Evolutionary conservation across 306 rosid species (phyloP).

Genomic region (Amphicarpaea edgeworthii): DNA sequence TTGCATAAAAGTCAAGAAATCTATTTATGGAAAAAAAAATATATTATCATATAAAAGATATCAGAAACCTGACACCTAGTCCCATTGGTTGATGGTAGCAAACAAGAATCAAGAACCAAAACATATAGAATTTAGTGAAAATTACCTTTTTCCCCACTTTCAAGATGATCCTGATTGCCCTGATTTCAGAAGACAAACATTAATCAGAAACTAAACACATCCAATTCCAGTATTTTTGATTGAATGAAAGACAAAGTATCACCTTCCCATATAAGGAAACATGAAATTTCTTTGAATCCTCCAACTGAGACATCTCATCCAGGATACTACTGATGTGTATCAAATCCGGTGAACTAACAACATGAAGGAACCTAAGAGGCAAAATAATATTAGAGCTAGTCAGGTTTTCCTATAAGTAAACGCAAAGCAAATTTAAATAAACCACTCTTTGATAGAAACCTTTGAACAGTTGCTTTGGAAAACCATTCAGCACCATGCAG

Average conservation of each 20-base stretch:
- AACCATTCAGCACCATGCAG: conserved; percentile 75
- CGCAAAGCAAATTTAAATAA: conserved; percentile 34
- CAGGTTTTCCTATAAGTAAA: conserved; percentile 17
- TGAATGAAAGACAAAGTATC: conserved; percentile 46
- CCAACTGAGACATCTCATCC: conserved; percentile 89
- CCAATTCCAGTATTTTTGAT: conserved; percentile 22
- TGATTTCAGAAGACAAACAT: conserved; percentile 46
- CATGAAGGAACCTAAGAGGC: conserved; percentile 72
- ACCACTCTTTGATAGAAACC: conserved; percentile 59
- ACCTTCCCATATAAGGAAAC: conserved; percentile 89
- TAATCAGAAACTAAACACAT: conserved; percentile 42
- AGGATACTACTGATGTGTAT: conserved; percentile 53
- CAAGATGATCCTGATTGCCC: conserved; percentile 51
- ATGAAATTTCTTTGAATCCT: conserved; percentile 85
- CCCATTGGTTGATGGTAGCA: conserved; percentile 4
- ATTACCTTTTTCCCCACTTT: conserved; percentile 54
- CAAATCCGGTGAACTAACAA: conserved; percentile 71
- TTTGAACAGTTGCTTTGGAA: conserved; percentile 76
- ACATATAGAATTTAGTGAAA: conserved; percentile 23
- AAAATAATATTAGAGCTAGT: conserved; percentile 42
- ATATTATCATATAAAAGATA: not conserved
- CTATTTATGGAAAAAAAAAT: not conserved
- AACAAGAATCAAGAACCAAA: conserved; percentile 15
- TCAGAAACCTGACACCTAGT: not conserved
- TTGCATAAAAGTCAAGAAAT: not conserved